These are phyloP conservation scores for Entomophthora muscae DNA, from an alignment of 371 early-diverging fungal genomes.

Conservation along the genomic window DNA sequence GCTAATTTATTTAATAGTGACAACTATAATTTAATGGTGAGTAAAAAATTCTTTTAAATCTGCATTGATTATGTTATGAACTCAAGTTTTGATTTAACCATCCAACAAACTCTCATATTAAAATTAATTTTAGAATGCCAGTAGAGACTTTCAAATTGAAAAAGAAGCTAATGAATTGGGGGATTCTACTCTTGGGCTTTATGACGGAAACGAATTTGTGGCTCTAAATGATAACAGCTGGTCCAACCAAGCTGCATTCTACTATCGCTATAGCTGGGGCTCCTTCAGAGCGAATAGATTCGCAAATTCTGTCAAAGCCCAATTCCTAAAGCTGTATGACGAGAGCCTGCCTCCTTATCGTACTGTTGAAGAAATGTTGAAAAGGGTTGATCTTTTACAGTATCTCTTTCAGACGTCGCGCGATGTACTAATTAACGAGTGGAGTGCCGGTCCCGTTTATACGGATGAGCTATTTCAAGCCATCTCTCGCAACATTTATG, in stretches of 20 bases:
- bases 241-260: not conserved
- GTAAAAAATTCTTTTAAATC: too few species aligned
- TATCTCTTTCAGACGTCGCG: not conserved
- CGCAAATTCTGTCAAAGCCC: not conserved
- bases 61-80: too few species aligned
- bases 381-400: not conserved
- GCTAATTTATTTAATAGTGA: not conserved
- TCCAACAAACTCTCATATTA: too few species aligned
- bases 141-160: not conserved
- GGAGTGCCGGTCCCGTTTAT: not conserved
- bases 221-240: not conserved
- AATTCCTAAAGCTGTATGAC: slow-evolving; percentile 4
- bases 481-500: slow-evolving; percentile 4
- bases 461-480: slow-evolving; percentile 3
- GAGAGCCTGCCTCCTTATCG: not conserved
- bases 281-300: not conserved
- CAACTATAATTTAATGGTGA: slow-evolving; percentile 5
- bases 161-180: not conserved
- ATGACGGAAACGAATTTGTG: not conserved
- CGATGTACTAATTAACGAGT: not conserved
- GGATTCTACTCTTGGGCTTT: slow-evolving; percentile 1
- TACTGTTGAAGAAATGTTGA: slow-evolving; percentile 4
- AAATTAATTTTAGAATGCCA: slow-evolving; percentile 8
- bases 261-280: slow-evolving; percentile 5
- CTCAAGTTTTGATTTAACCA: too few species aligned